Evolutionary conservation across 2,329 filamentous ascomycete genomes (phyloP).

Genomic region (Verticillium longisporum): DNA sequence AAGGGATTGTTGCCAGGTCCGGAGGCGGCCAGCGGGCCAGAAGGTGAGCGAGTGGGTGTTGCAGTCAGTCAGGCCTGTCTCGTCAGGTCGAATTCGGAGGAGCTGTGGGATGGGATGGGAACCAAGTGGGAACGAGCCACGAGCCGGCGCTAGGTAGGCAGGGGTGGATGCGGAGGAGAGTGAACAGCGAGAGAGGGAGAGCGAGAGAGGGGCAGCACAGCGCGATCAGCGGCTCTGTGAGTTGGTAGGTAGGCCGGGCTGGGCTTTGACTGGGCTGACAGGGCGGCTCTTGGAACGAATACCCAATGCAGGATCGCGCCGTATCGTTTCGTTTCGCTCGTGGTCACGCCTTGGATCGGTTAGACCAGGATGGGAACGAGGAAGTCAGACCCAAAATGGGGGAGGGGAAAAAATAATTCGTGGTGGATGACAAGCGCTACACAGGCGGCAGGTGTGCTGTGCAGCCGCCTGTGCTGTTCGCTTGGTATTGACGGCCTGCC

Average conservation of each 20-base stretch:
- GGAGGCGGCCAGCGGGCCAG: neutral
- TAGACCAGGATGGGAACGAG: neutral
- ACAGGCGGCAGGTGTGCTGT: neutral
- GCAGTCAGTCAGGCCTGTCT: neutral
- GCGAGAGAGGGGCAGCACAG: neutral
- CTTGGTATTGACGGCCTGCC: neutral
- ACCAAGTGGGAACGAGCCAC: neutral
- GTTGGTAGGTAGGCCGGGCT: neutral
- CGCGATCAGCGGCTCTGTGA: conserved; percentile 1
- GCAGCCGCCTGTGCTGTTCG: neutral
- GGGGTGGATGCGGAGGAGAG: neutral
- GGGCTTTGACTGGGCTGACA: neutral
- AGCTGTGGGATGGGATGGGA: neutral
- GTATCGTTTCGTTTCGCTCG: neutral
- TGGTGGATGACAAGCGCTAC: neutral
- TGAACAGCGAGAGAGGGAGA: neutral
- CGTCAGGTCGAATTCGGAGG: conserved; percentile 1
- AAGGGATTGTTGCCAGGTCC: neutral
- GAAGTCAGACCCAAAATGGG: too few relatives aligned
- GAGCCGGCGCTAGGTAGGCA: neutral
- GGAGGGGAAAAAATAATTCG: neutral
- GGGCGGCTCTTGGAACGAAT: neutral
- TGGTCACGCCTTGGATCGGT: neutral
- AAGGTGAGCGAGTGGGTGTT: neutral
- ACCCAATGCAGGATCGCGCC: neutral